Evolutionary conservation across 2,329 filamentous ascomycete species (phyloP), one percentile per base, ranked within the genome.

Genomic region (Sclerotinia sclerotiorum): DNA sequence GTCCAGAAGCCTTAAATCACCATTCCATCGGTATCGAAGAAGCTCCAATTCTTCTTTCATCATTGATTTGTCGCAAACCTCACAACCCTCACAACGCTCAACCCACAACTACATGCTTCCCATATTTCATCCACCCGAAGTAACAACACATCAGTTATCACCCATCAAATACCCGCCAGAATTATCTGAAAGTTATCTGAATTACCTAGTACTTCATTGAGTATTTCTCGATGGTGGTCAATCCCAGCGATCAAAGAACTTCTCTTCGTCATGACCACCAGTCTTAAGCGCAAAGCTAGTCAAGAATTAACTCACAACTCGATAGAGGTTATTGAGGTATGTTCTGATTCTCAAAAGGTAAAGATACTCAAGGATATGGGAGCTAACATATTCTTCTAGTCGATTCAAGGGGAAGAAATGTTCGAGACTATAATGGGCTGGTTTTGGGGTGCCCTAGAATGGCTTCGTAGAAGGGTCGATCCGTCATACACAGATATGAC

Each of bases 231-330:
- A 67, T 67, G 65, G 62, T 62, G 65, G 32, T 29, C 24, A 17
- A 49, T 42, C 27, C 44, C 24, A 62, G 65, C 44, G 46, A 54
- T 27, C 29, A 19, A 42, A 49, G 55, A 62, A 21, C 27, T 51
- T 24, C 29, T 62, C 27, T 39, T 42, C 65, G 65, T 42, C 46
- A 67, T 67, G 65, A 67, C 56, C 65, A 61, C 56, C 65, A 61
- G 56, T 63, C 68, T 61, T 57, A 76, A 76, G 68, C 70, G 74
- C 51, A 75, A 73, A 70, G 74, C 74, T 39, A 48, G 63, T 17
- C 64, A 72, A 44, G 65, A 75, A 67, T 69, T 73, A 63, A 73
- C 68, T 27, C 65, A 69, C 21, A 69, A 70, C 54, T 70, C 71
- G 15, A 55, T 70, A 24, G 48, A 55, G 21, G 49, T 69, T 19